Evolutionary conservation across 352 stramenopile genomes (phyloP).

Genomic region (Phytophthora idaei): DNA sequence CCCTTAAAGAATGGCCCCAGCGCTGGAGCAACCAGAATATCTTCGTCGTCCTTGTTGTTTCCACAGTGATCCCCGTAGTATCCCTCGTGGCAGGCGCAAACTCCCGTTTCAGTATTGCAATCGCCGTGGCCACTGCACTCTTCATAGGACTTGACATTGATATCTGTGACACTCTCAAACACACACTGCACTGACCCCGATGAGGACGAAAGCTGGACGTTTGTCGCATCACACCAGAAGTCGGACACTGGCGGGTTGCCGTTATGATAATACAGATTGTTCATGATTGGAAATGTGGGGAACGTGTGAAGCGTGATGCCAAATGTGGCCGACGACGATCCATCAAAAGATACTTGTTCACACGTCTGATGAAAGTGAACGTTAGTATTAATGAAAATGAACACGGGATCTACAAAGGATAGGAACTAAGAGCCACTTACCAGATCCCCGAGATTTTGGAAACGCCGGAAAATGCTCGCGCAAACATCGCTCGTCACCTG

Average conservation of each 20-base stretch:
- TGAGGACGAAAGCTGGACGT: constrained; percentile 26
- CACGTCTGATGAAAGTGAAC: constrained; percentile 35
- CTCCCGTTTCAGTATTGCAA: constrained; percentile 51
- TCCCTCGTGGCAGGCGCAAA: constrained; percentile 67
- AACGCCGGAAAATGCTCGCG: constrained; percentile 64
- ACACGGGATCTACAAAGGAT: background rate
- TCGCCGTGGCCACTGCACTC: constrained; percentile 67
- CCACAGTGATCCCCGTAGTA: constrained; percentile 77
- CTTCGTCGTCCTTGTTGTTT: constrained; percentile 67
- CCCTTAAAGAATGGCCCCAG: constrained; percentile 70
- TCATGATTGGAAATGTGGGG: constrained; percentile 77
- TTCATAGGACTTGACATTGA: constrained; percentile 55
- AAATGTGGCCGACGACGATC: constrained; percentile 40
- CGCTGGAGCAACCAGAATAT: constrained; percentile 57
- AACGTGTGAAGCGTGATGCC: constrained; percentile 73
- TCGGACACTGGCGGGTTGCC: constrained; percentile 58
- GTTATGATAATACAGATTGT: constrained; percentile 75
- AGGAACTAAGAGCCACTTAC: constrained; percentile 26
- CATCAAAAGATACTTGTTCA: constrained; percentile 39
- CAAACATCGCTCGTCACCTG: constrained; percentile 64
- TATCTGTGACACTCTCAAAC: constrained; percentile 52
- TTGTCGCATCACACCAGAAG: constrained; percentile 65
- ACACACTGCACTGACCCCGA: constrained; percentile 39
- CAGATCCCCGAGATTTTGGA: constrained; percentile 73
- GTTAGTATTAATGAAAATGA: constrained; percentile 1